Percentiles rank a stretch among this genome's conserved stretches.
Evolutionary conservation across 805 yeast species (phyloP).

Genomic region (Ogataea henricii): DNA sequence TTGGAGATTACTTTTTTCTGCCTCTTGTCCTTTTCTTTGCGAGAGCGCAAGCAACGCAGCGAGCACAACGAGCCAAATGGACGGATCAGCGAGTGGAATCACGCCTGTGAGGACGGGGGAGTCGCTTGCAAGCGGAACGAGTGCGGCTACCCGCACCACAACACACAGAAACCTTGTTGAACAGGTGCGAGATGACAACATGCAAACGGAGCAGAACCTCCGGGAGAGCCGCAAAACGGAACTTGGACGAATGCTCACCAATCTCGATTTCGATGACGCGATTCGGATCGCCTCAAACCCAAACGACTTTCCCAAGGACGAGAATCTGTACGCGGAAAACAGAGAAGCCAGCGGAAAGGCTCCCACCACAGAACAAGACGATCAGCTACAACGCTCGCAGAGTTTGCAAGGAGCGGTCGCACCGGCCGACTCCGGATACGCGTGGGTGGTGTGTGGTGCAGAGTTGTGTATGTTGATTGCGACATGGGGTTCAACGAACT

Average conservation of each 20-base stretch:
- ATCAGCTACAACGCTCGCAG: conserved; percentile 1
- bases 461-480: conserved; percentile 45
- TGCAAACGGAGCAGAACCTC: conserved; percentile 17
- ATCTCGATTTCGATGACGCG: conserved; percentile 28
- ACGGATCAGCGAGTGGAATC: too few relatives aligned
- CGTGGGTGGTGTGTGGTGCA: conserved; percentile 52
- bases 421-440: conserved; percentile 53
- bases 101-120: neutral
- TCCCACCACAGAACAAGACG: conserved; percentile 6
- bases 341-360: conserved; percentile 8
- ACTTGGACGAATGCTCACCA: conserved; percentile 24
- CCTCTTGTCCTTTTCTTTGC: neutral
- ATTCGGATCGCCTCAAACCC: conserved; percentile 18
- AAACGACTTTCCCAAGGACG: neutral
- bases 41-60: neutral
- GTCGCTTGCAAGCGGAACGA: neutral
- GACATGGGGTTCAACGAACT: conserved; percentile 68
- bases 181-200: conserved; percentile 25
- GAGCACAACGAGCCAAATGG: neutral
- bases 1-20: neutral
- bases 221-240: conserved; percentile 14
- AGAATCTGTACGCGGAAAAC: neutral
- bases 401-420: conserved; percentile 39
- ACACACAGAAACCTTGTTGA: conserved; percentile 7
- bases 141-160: neutral